phyloP scores from a whole-genome alignment of 2,329 filamentous ascomycete species.

The Bipolaris cookei region DNA sequence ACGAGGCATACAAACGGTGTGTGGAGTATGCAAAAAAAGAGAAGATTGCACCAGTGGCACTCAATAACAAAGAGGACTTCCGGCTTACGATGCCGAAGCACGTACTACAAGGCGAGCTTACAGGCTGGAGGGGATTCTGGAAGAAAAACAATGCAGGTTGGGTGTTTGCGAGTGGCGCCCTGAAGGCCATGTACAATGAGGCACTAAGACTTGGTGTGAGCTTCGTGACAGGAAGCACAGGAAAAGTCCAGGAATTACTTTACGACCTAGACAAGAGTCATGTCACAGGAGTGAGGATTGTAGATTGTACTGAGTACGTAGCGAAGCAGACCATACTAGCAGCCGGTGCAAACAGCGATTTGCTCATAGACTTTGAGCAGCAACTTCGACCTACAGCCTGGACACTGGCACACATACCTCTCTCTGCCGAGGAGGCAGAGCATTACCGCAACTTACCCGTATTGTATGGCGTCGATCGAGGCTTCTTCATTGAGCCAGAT shows the following conservation, averaged over 20 bases:
- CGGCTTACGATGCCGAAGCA: slow-evolving; percentile 59
- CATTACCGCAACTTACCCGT: slow-evolving; percentile 58
- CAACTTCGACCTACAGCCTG: slow-evolving; percentile 62
- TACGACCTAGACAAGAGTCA: slow-evolving; percentile 33
- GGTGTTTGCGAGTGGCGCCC: slow-evolving; percentile 60
- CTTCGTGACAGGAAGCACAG: slow-evolving; percentile 54
- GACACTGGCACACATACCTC: slow-evolving; percentile 60
- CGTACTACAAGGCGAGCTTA: slow-evolving; percentile 58
- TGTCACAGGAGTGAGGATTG: slow-evolving; percentile 54
- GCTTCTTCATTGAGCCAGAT: slow-evolving; percentile 60
- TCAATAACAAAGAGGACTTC: slow-evolving; percentile 57
- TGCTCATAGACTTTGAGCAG: slow-evolving; percentile 58
- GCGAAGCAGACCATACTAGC: slow-evolving; percentile 57
- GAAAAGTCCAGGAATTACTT: slow-evolving; percentile 51
- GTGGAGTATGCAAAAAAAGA: slow-evolving; percentile 48
- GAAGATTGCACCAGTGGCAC: slow-evolving; percentile 35
- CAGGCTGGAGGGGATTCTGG: slow-evolving; percentile 59
- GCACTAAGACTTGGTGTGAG: slow-evolving; percentile 55
- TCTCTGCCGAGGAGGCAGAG: slow-evolving; percentile 55
- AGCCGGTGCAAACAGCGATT: slow-evolving; percentile 57
- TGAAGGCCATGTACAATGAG: slow-evolving; percentile 55
- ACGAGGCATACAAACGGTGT: slow-evolving; percentile 47
- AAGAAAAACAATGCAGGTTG: slow-evolving; percentile 58
- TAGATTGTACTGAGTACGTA: slow-evolving; percentile 50
- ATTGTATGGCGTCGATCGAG: slow-evolving; percentile 56